Evolutionary conservation across 1,139 yeast genomes (phyloP), one percentile per base, ranked within the genome.

Genomic region (Yamadazyma mexicana): DNA sequence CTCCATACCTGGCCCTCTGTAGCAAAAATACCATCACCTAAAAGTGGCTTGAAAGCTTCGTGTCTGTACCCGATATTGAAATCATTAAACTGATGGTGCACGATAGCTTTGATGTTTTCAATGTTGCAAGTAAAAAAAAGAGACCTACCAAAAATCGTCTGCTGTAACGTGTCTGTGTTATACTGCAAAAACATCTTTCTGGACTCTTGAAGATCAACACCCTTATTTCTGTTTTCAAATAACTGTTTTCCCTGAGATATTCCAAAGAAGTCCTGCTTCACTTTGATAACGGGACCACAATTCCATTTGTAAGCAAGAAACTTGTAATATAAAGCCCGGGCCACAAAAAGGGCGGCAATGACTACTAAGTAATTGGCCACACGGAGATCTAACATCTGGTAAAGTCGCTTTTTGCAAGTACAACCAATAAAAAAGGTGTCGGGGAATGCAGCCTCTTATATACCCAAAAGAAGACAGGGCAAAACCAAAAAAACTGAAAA

Each of bases 1-100:
- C 73, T 73, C 84, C 84, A 79, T 5, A 74, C 78, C 20, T 63
- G 70, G 12, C 79, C 80, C 40, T 75, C 79, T 24, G 75, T 64
- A 2, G 83, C 77, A 61, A 79, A 79, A 43, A 79, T 77, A 15
- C 83, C 83, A 45, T 75, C 75, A 2, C 83, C 83, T 40, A 78
- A 61, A 28, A 76, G 55, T 5, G 79, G 75, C 37, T 47, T 49
- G 50, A 77, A 66, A 30, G 64, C 68, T 15, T 55, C 55, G 49
- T 74, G 68, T 45, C 83, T 70, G 25, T 58, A 54, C 4, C 83
- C 83, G 38, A 78, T 66, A 10, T 69, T 65, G 52, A 72, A 77
- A 45, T 77, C 81, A 47, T 67, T 66, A 52, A 76, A 75, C 43
- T 71, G 72, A 27, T 66, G 62, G 25, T 71, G 67, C 39, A 67